Evolutionary conservation across 192 early-diverging fungal genomes (phyloP), one percentile per base, ranked within the genome.

Genomic region (Entophlyctis luteolus): DNA sequence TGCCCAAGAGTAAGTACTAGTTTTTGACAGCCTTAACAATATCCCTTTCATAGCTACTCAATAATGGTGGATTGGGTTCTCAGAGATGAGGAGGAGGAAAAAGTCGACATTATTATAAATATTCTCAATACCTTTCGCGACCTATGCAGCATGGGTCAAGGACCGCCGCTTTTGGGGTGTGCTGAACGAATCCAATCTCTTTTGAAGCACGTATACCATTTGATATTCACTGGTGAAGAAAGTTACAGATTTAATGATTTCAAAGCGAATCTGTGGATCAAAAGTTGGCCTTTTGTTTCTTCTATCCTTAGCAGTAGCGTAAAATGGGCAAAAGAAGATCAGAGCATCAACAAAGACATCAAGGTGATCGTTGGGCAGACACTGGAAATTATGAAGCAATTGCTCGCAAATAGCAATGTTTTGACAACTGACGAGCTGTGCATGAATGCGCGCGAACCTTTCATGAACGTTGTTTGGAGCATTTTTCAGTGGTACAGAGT

Each of bases 241-340:
- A 47, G 39, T 32, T 63, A 63, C 60, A 45, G 65, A 14, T 67
- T 55, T 53, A 67, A 54, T 3, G 48, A 37, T 23, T 20, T 42
- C 20, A 60, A 70, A n/a, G 20, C 69, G 16, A 49, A 72, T 34
- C 25, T 60, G 6, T 72, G 71, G 71, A 53, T 67, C 22, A 67
- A 72, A 42, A 16, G 48, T 2, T 72, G 71, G 71, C 62, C 71
- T 10, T 72, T 72, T 32, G 16, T 72, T 23, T 16, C 10, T 2
- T 25, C 39, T 8, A 38, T 72, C 28, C 42, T 72, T 3, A n/a
- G 4, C 3, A 57, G 52, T 22, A 59, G 54, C 25, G 63, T 52
- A 14, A 55, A 56, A 33, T 72, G 71, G 71, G 71, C 68, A 6
- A 70, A 70, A 39, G 48, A 62, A 37, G 68, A 70, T 53, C 31